These are phyloP conservation scores for Clitopilus passeckerianus DNA, from an alignment of 768 basidiomycete species.

Conservation along the genomic window DNA sequence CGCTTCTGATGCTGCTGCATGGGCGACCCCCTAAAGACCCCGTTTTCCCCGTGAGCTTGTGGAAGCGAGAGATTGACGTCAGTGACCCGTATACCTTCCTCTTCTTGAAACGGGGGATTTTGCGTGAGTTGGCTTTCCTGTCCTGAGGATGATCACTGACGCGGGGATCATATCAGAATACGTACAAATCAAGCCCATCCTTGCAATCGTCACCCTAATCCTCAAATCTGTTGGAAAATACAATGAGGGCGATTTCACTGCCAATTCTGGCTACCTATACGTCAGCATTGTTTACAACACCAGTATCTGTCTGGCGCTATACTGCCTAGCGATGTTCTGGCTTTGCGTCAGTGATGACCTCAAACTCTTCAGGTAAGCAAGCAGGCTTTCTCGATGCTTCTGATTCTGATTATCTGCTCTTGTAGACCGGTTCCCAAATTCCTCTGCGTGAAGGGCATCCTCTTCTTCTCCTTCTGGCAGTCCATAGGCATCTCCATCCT, in stretches of 20 bases:
- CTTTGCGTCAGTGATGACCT: constrained; percentile 85
- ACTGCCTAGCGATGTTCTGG: constrained; percentile 98
- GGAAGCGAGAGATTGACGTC: constrained; percentile 82
- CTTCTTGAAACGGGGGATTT: constrained; percentile 89
- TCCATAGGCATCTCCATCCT: constrained; percentile 80
- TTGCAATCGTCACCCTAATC: constrained; percentile 79
- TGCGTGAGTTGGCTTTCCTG: constrained; percentile 52
- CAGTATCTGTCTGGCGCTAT: constrained; percentile 75
- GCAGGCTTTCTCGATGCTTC: background rate
- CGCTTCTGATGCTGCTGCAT: constrained; percentile 86
- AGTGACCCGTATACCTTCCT: constrained; percentile 95
- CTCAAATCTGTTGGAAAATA: constrained; percentile 85
- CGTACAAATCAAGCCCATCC: constrained; percentile 90
- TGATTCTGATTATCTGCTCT: constrained; percentile 1
- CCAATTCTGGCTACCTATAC: constrained; percentile 88
- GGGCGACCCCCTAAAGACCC: constrained; percentile 87
- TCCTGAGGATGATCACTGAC: background rate
- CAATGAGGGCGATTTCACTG: constrained; percentile 83
- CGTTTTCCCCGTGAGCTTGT: constrained; percentile 81
- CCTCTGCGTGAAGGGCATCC: constrained; percentile 95
- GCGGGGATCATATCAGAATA: constrained; percentile 64
- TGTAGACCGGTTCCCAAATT: constrained; percentile 91
- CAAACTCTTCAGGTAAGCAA: constrained; percentile 75
- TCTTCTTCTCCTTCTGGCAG: constrained; percentile 99
- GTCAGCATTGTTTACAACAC: constrained; percentile 82